Conservation (phyloP, 192 early-diverging fungal species). For the Gaertneriomyces semiglobifer region DNA sequence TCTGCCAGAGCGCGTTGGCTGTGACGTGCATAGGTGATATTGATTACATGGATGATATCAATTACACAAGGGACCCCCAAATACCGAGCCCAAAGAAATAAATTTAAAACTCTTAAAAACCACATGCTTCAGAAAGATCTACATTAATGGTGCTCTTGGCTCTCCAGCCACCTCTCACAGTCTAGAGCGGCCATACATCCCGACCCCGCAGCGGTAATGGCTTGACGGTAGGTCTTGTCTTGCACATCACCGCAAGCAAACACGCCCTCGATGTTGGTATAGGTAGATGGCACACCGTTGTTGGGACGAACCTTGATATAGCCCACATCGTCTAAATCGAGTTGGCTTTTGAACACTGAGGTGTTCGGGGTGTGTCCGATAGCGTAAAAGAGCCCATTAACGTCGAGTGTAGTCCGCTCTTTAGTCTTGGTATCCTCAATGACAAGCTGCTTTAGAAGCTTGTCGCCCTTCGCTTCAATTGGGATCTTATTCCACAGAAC, state of each 20-base stretch:
- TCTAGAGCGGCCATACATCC: slow-evolving; percentile 99
- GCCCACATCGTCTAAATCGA: slow-evolving; percentile 80
- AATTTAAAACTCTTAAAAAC: not conserved
- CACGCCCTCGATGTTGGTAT: slow-evolving; percentile 86
- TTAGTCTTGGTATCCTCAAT: slow-evolving; percentile 75
- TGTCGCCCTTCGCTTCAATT: slow-evolving; percentile 81
- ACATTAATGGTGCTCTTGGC: slow-evolving; percentile 17
- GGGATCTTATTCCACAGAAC: slow-evolving; percentile 88
- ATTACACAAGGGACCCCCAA: too few relatives aligned
- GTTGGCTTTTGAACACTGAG: slow-evolving; percentile 58
- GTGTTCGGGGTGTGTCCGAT: slow-evolving; percentile 93
- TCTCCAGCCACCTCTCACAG: slow-evolving; percentile 91
- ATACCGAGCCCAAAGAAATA: too few relatives aligned
- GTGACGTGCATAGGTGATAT: too few relatives aligned
- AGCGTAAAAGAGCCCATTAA: slow-evolving; percentile 95
- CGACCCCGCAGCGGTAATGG: slow-evolving; percentile 85
- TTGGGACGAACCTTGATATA: slow-evolving; percentile 78
- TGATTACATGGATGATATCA: too few relatives aligned
- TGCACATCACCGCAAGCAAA: slow-evolving; percentile 99
- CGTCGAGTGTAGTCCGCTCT: slow-evolving; percentile 61
- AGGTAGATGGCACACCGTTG: slow-evolving; percentile 61
- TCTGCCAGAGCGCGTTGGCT: too few relatives aligned
- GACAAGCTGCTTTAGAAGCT: slow-evolving; percentile 67
- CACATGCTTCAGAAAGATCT: not conserved
- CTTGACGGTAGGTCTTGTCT: slow-evolving; percentile 94